Conservation (phyloP, 2,329 filamentous ascomycete genomes). For the Cadophora malorum region DNA sequence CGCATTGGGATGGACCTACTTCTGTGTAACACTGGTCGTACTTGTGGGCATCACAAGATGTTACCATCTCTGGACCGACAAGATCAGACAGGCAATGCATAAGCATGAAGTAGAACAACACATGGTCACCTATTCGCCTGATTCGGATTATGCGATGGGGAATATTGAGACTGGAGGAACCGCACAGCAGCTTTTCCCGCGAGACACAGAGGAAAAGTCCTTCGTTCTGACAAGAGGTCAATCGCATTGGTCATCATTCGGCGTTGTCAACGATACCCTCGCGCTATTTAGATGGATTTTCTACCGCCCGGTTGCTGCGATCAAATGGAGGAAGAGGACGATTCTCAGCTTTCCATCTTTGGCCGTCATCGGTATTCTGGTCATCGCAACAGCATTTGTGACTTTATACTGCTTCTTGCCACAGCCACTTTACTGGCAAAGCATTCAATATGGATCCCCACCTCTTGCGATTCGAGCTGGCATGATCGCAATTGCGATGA, state of each 20-base stretch:
- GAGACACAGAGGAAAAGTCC: slow-evolving; percentile 61
- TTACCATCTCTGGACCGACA: slow-evolving; percentile 93
- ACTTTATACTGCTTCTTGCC: slow-evolving; percentile 84
- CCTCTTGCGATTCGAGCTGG: slow-evolving; percentile 86
- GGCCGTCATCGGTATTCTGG: slow-evolving; percentile 71
- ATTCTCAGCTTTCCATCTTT: slow-evolving; percentile 82
- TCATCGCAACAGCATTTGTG: slow-evolving; percentile 73
- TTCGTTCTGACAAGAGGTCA: slow-evolving; percentile 62
- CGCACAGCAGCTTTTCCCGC: slow-evolving; percentile 74
- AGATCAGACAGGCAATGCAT: slow-evolving; percentile 86
- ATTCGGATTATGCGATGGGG: slow-evolving; percentile 66
- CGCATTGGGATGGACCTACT: slow-evolving; percentile 86
- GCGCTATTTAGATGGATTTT: slow-evolving; percentile 89
- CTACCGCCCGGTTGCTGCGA: slow-evolving; percentile 82
- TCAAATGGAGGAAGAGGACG: slow-evolving; percentile 67
- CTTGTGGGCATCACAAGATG: slow-evolving; percentile 72
- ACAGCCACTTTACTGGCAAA: slow-evolving; percentile 87
- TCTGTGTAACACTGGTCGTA: slow-evolving; percentile 74
- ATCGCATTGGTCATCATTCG: slow-evolving; percentile 77
- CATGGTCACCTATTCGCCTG: slow-evolving; percentile 60
- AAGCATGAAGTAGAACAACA: slow-evolving; percentile 79
- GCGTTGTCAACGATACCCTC: slow-evolving; percentile 76
- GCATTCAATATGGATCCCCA: slow-evolving; percentile 85
- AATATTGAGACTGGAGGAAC: slow-evolving; percentile 60
- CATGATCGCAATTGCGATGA: slow-evolving; percentile 90